These are phyloP conservation scores for Cubamyces lactineus DNA, from an alignment of 768 basidiomycete genomes.

Conservation along the genomic window DNA sequence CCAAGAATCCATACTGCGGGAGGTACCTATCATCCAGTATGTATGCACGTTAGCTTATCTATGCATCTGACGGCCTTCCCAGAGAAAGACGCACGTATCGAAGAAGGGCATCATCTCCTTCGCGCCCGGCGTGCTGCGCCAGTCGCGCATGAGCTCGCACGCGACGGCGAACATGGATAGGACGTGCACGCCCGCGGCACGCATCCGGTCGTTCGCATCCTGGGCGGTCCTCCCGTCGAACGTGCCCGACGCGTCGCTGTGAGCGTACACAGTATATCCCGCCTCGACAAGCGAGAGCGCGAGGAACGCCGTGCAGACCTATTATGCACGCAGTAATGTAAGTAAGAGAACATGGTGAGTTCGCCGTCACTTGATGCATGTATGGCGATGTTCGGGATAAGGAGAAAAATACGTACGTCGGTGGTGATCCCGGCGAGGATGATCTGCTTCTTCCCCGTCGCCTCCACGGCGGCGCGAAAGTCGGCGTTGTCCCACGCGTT, in stretches of 20 bases:
- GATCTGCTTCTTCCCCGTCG: conserved; percentile 53
- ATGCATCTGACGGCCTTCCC: no score
- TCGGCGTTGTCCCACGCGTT: conserved; percentile 56
- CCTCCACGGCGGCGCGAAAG: conserved; percentile 49
- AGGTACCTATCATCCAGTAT: conserved; percentile 31
- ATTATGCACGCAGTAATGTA: not conserved
- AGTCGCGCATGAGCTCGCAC: conserved; percentile 54
- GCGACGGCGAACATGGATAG: conserved; percentile 48
- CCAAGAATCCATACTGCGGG: conserved; percentile 37
- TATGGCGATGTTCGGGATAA: not conserved
- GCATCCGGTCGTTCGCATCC: conserved; percentile 53
- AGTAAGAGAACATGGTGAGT: no score
- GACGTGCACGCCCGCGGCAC: conserved; percentile 49
- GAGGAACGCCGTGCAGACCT: conserved; percentile 54
- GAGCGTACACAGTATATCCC: conserved; percentile 52
- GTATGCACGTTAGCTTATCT: no score
- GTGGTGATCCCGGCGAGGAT: conserved; percentile 55
- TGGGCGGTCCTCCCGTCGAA: conserved; percentile 44
- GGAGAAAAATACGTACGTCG: conserved; percentile 39
- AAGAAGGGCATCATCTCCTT: conserved; percentile 47
- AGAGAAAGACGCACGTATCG: conserved; percentile 41
- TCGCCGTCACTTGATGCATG: no score
- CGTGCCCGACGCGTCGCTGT: conserved; percentile 51
- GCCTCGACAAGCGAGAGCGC: conserved; percentile 49
- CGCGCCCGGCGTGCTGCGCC: conserved; percentile 51